Conservation (phyloP, 768 basidiomycete genomes). For the Auriscalpium orientale region DNA sequence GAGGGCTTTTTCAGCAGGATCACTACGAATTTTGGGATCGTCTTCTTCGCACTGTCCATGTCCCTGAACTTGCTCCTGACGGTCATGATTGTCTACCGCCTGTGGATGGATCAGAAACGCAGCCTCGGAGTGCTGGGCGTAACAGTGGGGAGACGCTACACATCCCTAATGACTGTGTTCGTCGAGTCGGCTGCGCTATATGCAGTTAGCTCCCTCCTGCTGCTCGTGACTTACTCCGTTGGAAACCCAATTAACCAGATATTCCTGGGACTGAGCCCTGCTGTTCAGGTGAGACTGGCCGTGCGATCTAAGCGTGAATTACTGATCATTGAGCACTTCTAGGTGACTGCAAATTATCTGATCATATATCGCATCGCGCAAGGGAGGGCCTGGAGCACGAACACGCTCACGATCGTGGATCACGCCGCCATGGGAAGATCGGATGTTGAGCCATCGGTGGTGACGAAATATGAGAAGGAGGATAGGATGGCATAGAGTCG, state of each 20-base stretch:
- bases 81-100: conserved; percentile 29
- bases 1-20: conserved; percentile 31
- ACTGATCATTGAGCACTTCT: background rate
- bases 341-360: conserved; percentile 8
- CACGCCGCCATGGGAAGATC: too few species aligned
- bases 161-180: conserved; percentile 30
- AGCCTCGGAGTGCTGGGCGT: conserved; percentile 24
- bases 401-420: background rate
- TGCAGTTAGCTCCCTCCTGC: conserved; percentile 31
- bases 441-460: too few species aligned
- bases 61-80: conserved; percentile 36
- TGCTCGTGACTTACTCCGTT: conserved; percentile 34
- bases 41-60: conserved; percentile 33
- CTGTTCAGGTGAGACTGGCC: background rate
- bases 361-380: conserved; percentile 21
- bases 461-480: too few species aligned
- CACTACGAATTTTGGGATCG: conserved; percentile 29
- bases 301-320: background rate
- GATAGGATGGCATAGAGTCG: too few species aligned
- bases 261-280: conserved; percentile 21
- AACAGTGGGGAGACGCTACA: conserved; percentile 29
- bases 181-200: conserved; percentile 40
- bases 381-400: conserved; percentile 14
- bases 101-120: conserved; percentile 26
- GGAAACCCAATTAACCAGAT: conserved; percentile 34